Conservation (phyloP, 1,284 basidiomycete species). For the Moesziomyces sp. region DNA sequence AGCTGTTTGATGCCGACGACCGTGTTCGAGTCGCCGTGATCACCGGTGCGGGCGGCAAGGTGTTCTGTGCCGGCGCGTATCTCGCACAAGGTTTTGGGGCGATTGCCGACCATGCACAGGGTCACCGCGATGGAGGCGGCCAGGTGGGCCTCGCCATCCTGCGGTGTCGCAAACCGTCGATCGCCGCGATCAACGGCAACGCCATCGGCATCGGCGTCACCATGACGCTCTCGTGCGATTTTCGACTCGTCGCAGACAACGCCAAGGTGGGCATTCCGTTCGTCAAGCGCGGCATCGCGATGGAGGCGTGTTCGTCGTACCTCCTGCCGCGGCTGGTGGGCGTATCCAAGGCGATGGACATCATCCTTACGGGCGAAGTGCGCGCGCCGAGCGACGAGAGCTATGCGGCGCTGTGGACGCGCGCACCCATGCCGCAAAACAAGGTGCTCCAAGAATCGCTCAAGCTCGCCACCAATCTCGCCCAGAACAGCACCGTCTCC, state of each 20-base stretch:
- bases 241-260: constrained; percentile 35
- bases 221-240: constrained; percentile 48
- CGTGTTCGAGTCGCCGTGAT: constrained; percentile 52
- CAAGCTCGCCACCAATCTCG: constrained; percentile 42
- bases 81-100: constrained; percentile 49
- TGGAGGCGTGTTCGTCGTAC: constrained; percentile 53
- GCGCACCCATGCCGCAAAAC: constrained; percentile 26
- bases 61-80: constrained; percentile 59
- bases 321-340: constrained; percentile 53
- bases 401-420: constrained; percentile 38
- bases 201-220: constrained; percentile 61
- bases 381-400: constrained; percentile 26
- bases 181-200: constrained; percentile 60
- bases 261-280: constrained; percentile 60
- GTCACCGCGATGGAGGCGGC: constrained; percentile 56
- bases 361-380: constrained; percentile 54
- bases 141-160: constrained; percentile 42
- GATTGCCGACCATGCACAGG: constrained; percentile 29
- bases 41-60: constrained; percentile 49
- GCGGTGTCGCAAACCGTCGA: constrained; percentile 48
- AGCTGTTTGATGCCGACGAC: constrained; percentile 56
- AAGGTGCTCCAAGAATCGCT: constrained; percentile 42
- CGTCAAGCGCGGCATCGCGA: constrained; percentile 55
- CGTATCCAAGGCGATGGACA: constrained; percentile 49
- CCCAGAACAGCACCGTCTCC: constrained; percentile 43